Conservation (phyloP, 768 basidiomycete species). For the Rossbeevera mucosa region DNA sequence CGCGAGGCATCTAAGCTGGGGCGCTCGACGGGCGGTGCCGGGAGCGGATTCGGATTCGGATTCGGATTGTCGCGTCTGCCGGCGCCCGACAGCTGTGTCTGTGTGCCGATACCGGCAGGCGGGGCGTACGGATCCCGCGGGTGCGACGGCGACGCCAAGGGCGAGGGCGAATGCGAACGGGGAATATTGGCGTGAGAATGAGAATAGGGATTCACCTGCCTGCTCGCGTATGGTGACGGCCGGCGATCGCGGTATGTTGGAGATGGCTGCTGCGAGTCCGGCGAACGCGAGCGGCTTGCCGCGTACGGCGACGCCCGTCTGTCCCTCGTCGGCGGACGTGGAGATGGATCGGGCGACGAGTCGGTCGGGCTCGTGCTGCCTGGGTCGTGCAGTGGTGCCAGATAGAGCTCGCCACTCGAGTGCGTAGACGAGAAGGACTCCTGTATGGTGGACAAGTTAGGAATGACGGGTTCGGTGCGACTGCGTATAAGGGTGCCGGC, state of each 20-base stretch:
- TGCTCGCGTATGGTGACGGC: slow-evolving; percentile 19
- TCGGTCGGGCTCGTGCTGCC: slow-evolving; percentile 11
- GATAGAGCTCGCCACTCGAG: slow-evolving; percentile 25
- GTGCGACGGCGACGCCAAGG: slow-evolving; percentile 12
- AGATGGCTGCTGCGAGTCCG: slow-evolving; percentile 20
- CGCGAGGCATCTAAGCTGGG: slow-evolving; percentile 20
- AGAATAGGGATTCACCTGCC: slow-evolving; percentile 2
- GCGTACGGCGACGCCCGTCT: slow-evolving; percentile 22
- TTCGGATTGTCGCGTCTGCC: slow-evolving; percentile 21
- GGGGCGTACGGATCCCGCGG: slow-evolving; percentile 9
- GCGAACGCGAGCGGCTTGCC: slow-evolving; percentile 10
- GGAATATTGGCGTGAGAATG: slow-evolving; percentile 3
- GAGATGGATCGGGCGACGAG: slow-evolving; percentile 27
- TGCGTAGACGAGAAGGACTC: slow-evolving; percentile 17
- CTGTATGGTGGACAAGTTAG: slow-evolving; percentile 26
- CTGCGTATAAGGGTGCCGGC: slow-evolving; percentile 19
- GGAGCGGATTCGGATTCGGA: slow-evolving; percentile 25
- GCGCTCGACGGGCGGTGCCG: slow-evolving; percentile 27
- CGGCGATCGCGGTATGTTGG: slow-evolving; percentile 25
- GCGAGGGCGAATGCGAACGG: slow-evolving; percentile 11
- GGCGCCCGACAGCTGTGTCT: neutral
- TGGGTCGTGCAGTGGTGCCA: slow-evolving; percentile 22
- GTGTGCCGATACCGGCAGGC: neutral
- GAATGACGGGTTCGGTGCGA: slow-evolving; percentile 28
- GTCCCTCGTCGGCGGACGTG: slow-evolving; percentile 19